Evolutionary conservation across 2,329 filamentous ascomycete species (phyloP).

Genomic region (Trichoderma afroharzianum): DNA sequence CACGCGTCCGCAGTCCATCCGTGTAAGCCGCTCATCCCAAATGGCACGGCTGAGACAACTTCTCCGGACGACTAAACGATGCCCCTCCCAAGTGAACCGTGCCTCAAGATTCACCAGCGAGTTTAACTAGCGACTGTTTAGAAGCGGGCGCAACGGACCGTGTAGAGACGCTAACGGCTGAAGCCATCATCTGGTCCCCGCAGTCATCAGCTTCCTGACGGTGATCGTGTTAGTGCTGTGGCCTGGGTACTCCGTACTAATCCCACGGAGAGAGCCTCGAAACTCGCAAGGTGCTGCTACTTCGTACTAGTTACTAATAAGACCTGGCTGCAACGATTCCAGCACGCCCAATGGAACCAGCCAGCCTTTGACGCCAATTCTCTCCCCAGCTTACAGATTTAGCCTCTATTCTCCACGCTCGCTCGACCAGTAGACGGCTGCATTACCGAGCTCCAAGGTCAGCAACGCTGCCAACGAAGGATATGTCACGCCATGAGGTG

Average conservation of each 20-base stretch:
- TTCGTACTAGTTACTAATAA: not conserved
- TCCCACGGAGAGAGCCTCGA: constrained; percentile 4
- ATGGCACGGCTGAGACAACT: not conserved
- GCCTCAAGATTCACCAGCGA: not conserved
- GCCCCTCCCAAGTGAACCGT: not conserved
- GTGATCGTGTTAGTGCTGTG: not conserved
- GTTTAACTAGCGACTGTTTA: not conserved
- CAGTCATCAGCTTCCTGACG: constrained; percentile 14
- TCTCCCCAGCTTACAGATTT: not conserved
- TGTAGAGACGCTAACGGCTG: constrained; percentile 11
- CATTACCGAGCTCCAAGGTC: not conserved
- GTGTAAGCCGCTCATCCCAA: not conserved
- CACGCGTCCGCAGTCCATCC: not conserved
- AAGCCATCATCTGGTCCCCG: constrained; percentile 14
- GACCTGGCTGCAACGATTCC: not conserved
- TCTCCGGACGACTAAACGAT: not conserved
- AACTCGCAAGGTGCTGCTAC: not conserved
- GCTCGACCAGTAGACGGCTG: not conserved
- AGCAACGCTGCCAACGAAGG: not conserved
- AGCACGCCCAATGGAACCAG: not conserved
- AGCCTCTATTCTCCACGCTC: constrained; percentile 3
- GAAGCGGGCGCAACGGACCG: constrained; percentile 18
- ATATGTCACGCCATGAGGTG: not conserved
- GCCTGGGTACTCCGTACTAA: constrained; percentile 5
- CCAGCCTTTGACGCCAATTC: not conserved